A percentile compares a stretch with the other conserved stretches of the same genome.
Conservation (phyloP, 2,329 filamentous ascomycete species). For the Colletotrichum paranaense region DNA sequence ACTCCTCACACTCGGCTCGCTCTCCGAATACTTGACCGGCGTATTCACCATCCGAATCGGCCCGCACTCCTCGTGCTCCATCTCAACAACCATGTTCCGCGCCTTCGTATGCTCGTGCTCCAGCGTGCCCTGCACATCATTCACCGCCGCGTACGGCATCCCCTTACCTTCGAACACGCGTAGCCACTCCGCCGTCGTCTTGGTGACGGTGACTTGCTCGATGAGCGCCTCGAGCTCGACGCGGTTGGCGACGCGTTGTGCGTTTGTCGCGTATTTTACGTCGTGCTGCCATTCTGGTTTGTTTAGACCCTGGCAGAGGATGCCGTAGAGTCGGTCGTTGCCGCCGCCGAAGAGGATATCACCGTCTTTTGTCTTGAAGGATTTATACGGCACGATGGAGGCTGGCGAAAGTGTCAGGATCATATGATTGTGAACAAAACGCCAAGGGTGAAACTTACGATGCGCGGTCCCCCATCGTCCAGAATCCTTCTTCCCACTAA, state of each 20-base stretch:
- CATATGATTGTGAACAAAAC: too few species aligned
- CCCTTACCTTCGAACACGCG: conserved; percentile 88
- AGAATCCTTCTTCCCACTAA: conserved; percentile 87
- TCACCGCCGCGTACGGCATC: conserved; percentile 91
- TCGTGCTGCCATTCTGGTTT: conserved; percentile 70
- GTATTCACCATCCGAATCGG: conserved; percentile 92
- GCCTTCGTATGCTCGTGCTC: conserved; percentile 87
- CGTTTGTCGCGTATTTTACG: conserved; percentile 69
- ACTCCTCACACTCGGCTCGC: conserved; percentile 78
- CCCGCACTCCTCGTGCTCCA: conserved; percentile 86
- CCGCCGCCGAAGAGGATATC: conserved; percentile 77
- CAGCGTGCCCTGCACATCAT: conserved; percentile 88
- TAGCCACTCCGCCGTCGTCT: conserved; percentile 90
- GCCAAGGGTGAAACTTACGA: conserved; percentile 63
- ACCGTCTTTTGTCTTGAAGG: conserved; percentile 81
- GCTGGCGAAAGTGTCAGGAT: conserved; percentile 59
- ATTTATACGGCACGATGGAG: conserved; percentile 96
- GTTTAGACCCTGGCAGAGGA: conserved; percentile 70
- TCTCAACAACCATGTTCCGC: conserved; percentile 88
- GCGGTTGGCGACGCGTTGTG: conserved; percentile 76
- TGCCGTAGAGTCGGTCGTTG: conserved; percentile 77
- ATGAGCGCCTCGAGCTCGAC: conserved; percentile 82
- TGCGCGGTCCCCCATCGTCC: conserved; percentile 97
- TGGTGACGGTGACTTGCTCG: conserved; percentile 77
- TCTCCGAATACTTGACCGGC: conserved; percentile 92